These are phyloP conservation scores for Crepidotus variabilis DNA, from an alignment of 768 basidiomycete genomes.

Conservation along the genomic window DNA sequence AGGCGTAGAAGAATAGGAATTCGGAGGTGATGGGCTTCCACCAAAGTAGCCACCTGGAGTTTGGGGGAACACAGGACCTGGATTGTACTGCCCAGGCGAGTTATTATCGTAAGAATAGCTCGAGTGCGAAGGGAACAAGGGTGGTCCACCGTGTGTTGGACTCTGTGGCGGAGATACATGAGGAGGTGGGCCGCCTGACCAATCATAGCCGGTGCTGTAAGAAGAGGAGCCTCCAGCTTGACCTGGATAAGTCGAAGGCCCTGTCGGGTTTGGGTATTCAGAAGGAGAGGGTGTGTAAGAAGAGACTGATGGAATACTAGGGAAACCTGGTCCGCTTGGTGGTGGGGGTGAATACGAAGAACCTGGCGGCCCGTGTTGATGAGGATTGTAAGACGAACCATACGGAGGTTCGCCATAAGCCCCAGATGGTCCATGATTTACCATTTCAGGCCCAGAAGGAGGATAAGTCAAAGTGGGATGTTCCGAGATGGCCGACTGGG, in stretches of 20 bases:
- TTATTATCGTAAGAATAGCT: neutral
- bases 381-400: conserved; percentile 5
- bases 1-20: conserved; percentile 1
- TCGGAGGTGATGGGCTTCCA: neutral
- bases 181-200: conserved; percentile 9
- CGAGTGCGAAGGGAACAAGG: conserved; percentile 6
- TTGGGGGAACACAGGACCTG: neutral
- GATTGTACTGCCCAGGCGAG: neutral
- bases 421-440: conserved; percentile 1
- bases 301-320: conserved; percentile 8
- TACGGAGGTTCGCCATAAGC: conserved; percentile 3
- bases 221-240: conserved; percentile 6
- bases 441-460: neutral
- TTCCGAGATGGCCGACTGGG: neutral
- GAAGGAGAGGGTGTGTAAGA: conserved; percentile 8
- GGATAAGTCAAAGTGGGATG: conserved; percentile 7
- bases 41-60: neutral
- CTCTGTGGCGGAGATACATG: neutral
- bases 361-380: conserved; percentile 1
- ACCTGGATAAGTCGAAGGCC: conserved; percentile 13
- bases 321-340: conserved; percentile 11
- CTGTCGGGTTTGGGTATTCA: conserved; percentile 13
- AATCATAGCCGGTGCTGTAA: conserved; percentile 8
- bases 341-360: conserved; percentile 7
- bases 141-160: neutral